These are phyloP conservation scores for cucumber (Cucumis sativus) DNA, from an alignment of 306 rosid species.

Conservation along the genomic window DNA sequence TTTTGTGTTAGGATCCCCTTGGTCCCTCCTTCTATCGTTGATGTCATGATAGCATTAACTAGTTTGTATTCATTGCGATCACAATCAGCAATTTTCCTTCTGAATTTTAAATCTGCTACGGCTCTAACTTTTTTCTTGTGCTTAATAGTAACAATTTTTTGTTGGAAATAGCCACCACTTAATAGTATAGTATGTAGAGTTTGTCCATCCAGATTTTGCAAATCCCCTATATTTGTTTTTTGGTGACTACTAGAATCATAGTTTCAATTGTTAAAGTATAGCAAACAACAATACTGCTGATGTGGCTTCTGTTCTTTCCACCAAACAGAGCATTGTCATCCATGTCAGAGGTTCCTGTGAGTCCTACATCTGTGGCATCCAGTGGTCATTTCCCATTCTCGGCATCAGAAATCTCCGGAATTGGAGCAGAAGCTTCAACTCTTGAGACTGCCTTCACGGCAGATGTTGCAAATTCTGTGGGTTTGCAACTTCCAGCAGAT, in stretches of 20 bases:
- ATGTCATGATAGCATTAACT: background rate
- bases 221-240: background rate
- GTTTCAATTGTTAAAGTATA: slow-evolving; percentile 40
- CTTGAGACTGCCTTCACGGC: slow-evolving; percentile 80
- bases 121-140: background rate
- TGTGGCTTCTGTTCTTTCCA: slow-evolving; percentile 41
- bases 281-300: slow-evolving; percentile 50
- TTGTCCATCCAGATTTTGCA: background rate
- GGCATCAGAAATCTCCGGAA: slow-evolving; percentile 85
- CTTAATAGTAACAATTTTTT: background rate
- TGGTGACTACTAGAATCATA: background rate
- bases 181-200: background rate
- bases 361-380: slow-evolving; percentile 93
- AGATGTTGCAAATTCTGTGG: slow-evolving; percentile 73
- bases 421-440: slow-evolving; percentile 65
- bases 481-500: slow-evolving; percentile 77
- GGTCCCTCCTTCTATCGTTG: background rate
- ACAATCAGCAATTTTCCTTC: background rate
- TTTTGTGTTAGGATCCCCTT: background rate
- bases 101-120: background rate
- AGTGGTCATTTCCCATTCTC: slow-evolving; percentile 97
- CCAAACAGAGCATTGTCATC: slow-evolving; percentile 53
- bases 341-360: slow-evolving; percentile 76
- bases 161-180: background rate
- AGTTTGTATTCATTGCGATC: background rate